phyloP scores from a whole-genome alignment of 208 protist species.

The Leishmania tropica region DNA sequence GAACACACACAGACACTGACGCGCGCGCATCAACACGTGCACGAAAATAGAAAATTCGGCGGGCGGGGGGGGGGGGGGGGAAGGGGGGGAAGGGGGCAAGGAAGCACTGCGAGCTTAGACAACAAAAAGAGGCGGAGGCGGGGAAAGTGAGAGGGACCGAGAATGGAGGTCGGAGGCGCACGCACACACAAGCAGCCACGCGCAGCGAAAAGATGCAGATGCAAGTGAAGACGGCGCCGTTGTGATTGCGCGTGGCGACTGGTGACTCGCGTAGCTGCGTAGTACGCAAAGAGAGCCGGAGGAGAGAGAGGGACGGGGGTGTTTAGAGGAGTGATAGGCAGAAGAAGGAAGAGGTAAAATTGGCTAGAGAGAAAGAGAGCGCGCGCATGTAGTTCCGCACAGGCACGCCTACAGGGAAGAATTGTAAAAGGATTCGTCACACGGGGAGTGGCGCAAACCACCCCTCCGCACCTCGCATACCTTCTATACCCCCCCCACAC shows the following conservation, averaged over 20 bases:
- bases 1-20: no score
- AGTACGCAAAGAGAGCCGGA: neutral
- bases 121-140: neutral
- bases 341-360: slow-evolving; percentile 3
- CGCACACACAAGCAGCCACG: neutral
- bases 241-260: neutral
- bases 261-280: neutral
- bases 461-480: neutral
- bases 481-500: no score
- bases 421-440: neutral
- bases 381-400: neutral
- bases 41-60: no score
- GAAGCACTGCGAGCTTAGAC: no score
- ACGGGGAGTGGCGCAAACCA: neutral
- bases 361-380: neutral
- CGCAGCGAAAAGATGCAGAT: neutral
- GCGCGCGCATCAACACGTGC: no score
- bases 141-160: neutral
- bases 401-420: neutral
- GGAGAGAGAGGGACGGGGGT: neutral
- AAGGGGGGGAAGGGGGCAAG: no score
- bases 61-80: no score
- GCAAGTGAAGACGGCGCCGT: slow-evolving; percentile 2
- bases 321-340: neutral
- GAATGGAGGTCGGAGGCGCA: neutral